Evolutionary conservation across 2,329 filamentous ascomycete genomes (phyloP).

Genomic region (Beauveria medogensis): DNA sequence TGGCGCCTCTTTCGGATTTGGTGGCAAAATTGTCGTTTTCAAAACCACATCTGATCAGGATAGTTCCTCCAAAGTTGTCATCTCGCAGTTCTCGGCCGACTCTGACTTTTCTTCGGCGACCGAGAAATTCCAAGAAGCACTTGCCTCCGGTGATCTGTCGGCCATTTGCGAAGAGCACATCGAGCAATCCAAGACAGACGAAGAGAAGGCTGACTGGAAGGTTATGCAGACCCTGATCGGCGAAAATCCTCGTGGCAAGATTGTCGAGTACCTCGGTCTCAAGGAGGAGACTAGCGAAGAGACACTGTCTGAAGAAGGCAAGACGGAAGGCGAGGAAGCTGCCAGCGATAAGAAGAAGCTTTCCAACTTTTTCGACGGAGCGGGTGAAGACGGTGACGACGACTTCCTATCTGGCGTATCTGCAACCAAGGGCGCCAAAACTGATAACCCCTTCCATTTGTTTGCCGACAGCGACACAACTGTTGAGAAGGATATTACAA

Average conservation of each 20-base stretch:
- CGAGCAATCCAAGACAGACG: slow-evolving; percentile 66
- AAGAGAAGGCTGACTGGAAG: slow-evolving; percentile 93
- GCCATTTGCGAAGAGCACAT: slow-evolving; percentile 75
- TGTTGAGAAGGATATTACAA: slow-evolving; percentile 80
- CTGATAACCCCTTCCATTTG: slow-evolving; percentile 88
- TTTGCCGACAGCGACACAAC: slow-evolving; percentile 76
- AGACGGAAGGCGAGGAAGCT: slow-evolving; percentile 22
- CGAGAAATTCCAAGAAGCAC: slow-evolving; percentile 75
- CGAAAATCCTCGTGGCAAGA: slow-evolving; percentile 74
- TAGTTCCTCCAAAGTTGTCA: slow-evolving; percentile 66
- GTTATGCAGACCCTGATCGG: slow-evolving; percentile 85
- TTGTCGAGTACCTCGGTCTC: slow-evolving; percentile 89
- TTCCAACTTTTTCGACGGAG: slow-evolving; percentile 73
- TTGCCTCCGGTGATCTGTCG: slow-evolving; percentile 69
- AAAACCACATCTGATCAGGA: slow-evolving; percentile 55
- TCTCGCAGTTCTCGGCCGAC: slow-evolving; percentile 85
- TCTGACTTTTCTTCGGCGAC: slow-evolving; percentile 76
- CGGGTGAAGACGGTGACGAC: slow-evolving; percentile 59
- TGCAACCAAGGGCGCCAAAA: slow-evolving; percentile 84
- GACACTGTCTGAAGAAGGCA: slow-evolving; percentile 24
- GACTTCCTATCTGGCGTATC: slow-evolving; percentile 80
- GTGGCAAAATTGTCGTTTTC: slow-evolving; percentile 81
- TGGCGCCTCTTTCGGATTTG: slow-evolving; percentile 89
- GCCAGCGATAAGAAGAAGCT: slow-evolving; percentile 48
- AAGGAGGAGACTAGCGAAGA: slow-evolving; percentile 51